Conservation (phyloP, 768 basidiomycete species). For the Boletus pseudo-olivaceus region DNA sequence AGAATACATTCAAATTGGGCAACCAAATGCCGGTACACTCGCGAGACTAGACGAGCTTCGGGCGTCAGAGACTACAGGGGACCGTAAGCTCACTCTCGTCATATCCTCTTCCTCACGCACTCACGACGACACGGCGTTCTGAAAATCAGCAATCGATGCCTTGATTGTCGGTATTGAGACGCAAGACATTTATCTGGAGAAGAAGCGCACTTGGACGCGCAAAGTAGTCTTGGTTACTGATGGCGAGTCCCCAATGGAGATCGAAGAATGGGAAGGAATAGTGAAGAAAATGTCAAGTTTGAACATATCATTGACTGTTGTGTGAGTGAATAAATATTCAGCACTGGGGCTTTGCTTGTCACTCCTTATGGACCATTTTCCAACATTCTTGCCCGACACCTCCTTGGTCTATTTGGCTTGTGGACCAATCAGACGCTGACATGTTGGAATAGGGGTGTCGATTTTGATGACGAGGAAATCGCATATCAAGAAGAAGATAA, state of each 20-base stretch:
- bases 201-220: conserved; percentile 80
- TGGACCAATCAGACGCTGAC: conserved; percentile 4
- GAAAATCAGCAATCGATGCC: conserved; percentile 69
- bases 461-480: conserved; percentile 76
- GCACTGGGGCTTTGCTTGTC: neutral
- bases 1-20: conserved; percentile 66
- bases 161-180: conserved; percentile 84
- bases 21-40: conserved; percentile 64
- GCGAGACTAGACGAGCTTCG: conserved; percentile 58
- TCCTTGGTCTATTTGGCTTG: neutral
- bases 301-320: conserved; percentile 58
- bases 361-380: neutral
- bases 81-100: conserved; percentile 46
- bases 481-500: conserved; percentile 67
- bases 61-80: conserved; percentile 56
- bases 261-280: conserved; percentile 73
- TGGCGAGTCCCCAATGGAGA: conserved; percentile 68
- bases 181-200: conserved; percentile 60
- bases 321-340: conserved; percentile 47
- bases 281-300: conserved; percentile 60
- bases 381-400: neutral
- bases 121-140: neutral
- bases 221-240: conserved; percentile 85
- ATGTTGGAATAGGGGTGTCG: conserved; percentile 62
- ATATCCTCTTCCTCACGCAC: neutral